Conservation (phyloP, 306 rosid species). For the Prunus fruticosa region DNA sequence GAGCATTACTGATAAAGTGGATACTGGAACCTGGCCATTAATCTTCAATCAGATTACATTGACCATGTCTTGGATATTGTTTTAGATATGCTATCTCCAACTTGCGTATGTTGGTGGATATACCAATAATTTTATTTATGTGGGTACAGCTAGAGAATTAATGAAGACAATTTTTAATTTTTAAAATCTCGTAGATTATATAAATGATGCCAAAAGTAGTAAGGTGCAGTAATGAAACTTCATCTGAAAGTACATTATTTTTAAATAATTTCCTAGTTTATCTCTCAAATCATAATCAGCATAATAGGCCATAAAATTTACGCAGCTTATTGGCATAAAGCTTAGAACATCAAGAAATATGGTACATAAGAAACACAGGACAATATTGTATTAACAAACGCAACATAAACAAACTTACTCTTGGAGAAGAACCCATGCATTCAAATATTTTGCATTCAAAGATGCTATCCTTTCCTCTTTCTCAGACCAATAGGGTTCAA, state of each 20-base stretch:
- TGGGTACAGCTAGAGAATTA: background rate
- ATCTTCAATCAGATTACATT: background rate
- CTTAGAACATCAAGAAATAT: background rate
- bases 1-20: background rate
- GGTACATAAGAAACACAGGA: background rate
- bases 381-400: background rate
- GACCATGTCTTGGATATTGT: background rate
- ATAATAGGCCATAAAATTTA: background rate
- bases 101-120: background rate
- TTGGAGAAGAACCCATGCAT: slow-evolving; percentile 45
- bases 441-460: slow-evolving; percentile 56
- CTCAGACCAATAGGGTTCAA: slow-evolving; percentile 64
- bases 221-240: background rate
- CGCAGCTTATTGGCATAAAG: background rate
- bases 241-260: background rate
- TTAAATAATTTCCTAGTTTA: background rate
- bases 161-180: background rate
- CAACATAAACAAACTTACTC: slow-evolving; percentile 50
- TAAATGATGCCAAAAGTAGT: background rate
- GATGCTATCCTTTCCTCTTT: slow-evolving; percentile 59
- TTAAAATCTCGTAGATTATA: background rate
- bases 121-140: background rate
- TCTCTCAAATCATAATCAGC: too few species aligned
- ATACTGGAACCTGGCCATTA: background rate
- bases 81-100: background rate